Percentiles rank a stretch among this genome's conserved stretches.
phyloP scores from a whole-genome alignment of 2,329 filamentous ascomycete genomes.

The Fusarium albosuccineum region DNA sequence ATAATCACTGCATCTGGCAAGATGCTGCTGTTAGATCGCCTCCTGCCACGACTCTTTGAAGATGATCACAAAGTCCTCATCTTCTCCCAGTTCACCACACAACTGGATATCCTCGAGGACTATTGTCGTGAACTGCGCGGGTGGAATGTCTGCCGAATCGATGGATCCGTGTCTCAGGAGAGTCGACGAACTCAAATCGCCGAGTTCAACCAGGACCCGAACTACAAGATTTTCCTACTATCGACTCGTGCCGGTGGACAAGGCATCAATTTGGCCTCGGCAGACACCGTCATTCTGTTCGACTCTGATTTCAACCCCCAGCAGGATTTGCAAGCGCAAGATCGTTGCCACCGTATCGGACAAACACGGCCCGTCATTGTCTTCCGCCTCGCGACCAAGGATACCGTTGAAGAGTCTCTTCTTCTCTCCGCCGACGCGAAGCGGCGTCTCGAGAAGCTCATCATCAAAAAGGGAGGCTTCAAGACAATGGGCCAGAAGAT shows the following conservation, averaged over 20 bases:
- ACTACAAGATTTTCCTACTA: constrained; percentile 83
- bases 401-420: constrained; percentile 90
- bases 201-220: constrained; percentile 75
- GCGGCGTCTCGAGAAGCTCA: constrained; percentile 89
- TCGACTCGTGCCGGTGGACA: constrained; percentile 94
- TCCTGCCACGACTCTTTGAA: constrained; percentile 80
- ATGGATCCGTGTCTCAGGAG: constrained; percentile 84
- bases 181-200: constrained; percentile 79
- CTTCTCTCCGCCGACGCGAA: constrained; percentile 92
- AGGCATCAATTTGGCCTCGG: constrained; percentile 92
- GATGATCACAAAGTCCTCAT: constrained; percentile 91
- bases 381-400: constrained; percentile 92
- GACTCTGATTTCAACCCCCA: constrained; percentile 95
- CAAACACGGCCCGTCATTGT: constrained; percentile 93
- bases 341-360: constrained; percentile 93
- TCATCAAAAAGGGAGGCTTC: constrained; percentile 94
- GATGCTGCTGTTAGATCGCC: constrained; percentile 91
- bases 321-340: constrained; percentile 95
- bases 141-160: constrained; percentile 90
- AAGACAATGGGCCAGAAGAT: constrained; percentile 75
- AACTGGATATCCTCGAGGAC: constrained; percentile 89
- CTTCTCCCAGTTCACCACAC: constrained; percentile 96
- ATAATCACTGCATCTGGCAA: constrained; percentile 92
- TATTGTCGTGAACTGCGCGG: constrained; percentile 82
- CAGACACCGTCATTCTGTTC: constrained; percentile 93